These are phyloP conservation scores for Termitomyces sp. DNA, from an alignment of 768 basidiomycete genomes.

Conservation along the genomic window DNA sequence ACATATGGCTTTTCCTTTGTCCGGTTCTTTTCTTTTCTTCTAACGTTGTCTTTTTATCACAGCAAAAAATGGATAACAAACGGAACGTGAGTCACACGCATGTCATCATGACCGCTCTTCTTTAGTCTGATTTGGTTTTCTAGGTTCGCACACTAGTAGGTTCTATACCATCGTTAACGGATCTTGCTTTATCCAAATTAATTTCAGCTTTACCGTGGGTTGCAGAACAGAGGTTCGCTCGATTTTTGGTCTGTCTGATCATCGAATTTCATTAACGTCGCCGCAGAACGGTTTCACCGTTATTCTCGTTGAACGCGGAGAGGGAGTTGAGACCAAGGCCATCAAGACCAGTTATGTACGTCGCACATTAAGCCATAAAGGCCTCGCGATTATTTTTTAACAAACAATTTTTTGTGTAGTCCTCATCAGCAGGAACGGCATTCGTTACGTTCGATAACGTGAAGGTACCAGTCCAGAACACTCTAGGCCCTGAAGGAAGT, in stretches of 20 bases:
- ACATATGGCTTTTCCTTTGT: background rate
- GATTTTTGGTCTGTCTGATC: background rate
- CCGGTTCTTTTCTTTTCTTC: background rate
- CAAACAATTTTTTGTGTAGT: slow-evolving; percentile 26
- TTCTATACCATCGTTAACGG: background rate
- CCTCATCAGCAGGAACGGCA: slow-evolving; percentile 78
- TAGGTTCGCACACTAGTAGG: slow-evolving; percentile 44
- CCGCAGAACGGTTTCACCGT: slow-evolving; percentile 68
- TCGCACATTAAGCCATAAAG: background rate
- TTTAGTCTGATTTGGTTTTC: slow-evolving; percentile 1
- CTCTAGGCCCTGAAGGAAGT: slow-evolving; percentile 74
- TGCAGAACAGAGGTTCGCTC: slow-evolving; percentile 50
- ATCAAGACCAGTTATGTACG: slow-evolving; percentile 71
- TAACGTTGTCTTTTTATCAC: slow-evolving; percentile 2
- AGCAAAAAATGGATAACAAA: slow-evolving; percentile 88
- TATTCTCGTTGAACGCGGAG: slow-evolving; percentile 78
- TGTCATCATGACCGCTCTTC: background rate
- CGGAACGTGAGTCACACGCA: slow-evolving; percentile 43
- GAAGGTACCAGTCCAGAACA: slow-evolving; percentile 81
- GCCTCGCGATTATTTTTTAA: background rate
- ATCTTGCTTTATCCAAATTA: background rate
- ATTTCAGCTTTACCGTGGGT: slow-evolving; percentile 57
- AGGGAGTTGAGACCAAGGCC: slow-evolving; percentile 78
- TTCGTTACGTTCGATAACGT: slow-evolving; percentile 77
- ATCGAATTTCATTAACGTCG: background rate